Evolutionary conservation across 495 filamentous ascomycete species (phyloP).

Genomic region (Achaetomiella virescens): DNA sequence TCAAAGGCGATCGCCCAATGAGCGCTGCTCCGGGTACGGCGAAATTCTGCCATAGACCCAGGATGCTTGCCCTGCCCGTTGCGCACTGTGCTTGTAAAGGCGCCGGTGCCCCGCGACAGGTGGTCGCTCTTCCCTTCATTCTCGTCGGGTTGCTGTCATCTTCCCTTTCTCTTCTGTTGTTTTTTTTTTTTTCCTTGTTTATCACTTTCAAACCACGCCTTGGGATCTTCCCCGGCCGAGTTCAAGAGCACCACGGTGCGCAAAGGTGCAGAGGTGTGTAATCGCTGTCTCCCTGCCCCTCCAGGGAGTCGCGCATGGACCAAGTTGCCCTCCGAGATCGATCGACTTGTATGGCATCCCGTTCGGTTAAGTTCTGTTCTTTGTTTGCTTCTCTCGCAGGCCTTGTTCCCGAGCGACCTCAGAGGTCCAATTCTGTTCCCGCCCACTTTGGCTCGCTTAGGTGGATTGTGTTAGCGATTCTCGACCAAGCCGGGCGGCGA

Average conservation of each 20-base stretch:
- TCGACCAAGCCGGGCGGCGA: too few species aligned
- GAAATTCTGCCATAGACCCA: neutral
- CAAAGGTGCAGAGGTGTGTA: neutral
- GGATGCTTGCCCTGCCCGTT: neutral
- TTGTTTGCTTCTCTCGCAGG: neutral
- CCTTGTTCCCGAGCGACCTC: neutral
- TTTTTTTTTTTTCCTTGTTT: neutral
- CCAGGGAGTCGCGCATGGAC: slow-evolving; percentile 1
- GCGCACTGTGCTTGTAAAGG: slow-evolving; percentile 15
- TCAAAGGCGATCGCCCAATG: slow-evolving; percentile 9
- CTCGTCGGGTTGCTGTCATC: neutral
- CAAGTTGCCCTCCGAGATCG: slow-evolving; percentile 2
- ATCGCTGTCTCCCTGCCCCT: neutral
- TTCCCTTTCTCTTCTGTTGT: neutral
- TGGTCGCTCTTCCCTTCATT: neutral
- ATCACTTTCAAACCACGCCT: neutral
- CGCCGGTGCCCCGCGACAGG: slow-evolving; percentile 10
- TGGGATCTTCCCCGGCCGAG: neutral
- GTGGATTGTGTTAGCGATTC: too few species aligned
- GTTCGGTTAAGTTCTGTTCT: neutral
- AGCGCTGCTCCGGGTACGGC: slow-evolving; percentile 17
- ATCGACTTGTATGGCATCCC: slow-evolving; percentile 1
- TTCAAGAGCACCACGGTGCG: slow-evolving; percentile 7
- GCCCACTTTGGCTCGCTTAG: too few species aligned
- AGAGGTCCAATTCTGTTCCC: neutral